Evolutionary conservation across 805 yeast genomes (phyloP).

Genomic region (Nakazawaea holstii): DNA sequence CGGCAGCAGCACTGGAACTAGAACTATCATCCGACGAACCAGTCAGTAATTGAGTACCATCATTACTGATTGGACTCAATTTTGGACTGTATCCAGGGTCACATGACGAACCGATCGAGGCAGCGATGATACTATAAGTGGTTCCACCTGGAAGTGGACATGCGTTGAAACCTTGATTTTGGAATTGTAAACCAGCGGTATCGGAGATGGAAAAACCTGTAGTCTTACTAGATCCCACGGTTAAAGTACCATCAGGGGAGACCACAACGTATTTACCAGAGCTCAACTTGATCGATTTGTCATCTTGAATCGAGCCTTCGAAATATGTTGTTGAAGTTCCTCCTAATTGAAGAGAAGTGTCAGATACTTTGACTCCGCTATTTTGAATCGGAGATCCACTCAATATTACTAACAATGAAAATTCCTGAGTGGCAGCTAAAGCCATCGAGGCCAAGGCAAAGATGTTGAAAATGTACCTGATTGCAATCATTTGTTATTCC

Average conservation of each 20-base stretch:
- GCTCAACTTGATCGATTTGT: not conserved
- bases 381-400: constrained; percentile 3
- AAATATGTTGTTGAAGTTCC: not conserved
- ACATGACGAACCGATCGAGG: not conserved
- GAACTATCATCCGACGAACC: too few species aligned
- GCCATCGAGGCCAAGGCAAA: not conserved
- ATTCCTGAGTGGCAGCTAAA: not conserved
- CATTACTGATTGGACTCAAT: not conserved
- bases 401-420: not conserved
- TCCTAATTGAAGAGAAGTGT: not conserved
- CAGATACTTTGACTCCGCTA: not conserved
- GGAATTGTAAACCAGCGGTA: not conserved
- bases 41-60: too few species aligned
- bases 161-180: not conserved
- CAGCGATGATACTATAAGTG: not conserved
- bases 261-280: not conserved
- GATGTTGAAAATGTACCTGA: not conserved
- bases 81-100: not conserved
- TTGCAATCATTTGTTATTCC: too few species aligned
- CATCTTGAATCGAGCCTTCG: not conserved
- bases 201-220: not conserved
- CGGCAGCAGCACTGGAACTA: not conserved
- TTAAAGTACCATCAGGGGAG: not conserved
- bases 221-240: not conserved
- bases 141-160: not conserved